phyloP scores from a whole-genome alignment of 2,329 filamentous ascomycete species.

The Nothophoma quercina region DNA sequence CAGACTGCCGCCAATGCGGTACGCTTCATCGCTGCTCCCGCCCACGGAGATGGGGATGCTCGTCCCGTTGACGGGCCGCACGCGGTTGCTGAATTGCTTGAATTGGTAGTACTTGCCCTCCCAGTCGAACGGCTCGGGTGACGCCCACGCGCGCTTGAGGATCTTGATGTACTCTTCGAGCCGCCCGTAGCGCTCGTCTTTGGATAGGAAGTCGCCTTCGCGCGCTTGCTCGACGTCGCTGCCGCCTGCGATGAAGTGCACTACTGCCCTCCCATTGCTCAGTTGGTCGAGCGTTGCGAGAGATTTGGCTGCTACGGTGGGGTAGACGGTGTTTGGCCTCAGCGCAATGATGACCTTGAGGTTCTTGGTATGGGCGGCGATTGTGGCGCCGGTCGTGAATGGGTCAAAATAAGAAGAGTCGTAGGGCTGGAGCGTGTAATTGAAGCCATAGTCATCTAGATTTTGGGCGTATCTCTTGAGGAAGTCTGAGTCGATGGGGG shows the following conservation, averaged over 20 bases:
- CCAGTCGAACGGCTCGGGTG: slow-evolving; percentile 67
- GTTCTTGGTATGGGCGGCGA: slow-evolving; percentile 64
- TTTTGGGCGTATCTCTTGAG: slow-evolving; percentile 64
- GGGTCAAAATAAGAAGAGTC: slow-evolving; percentile 64
- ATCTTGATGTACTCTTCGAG: slow-evolving; percentile 70
- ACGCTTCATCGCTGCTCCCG: slow-evolving; percentile 66
- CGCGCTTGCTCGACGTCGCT: slow-evolving; percentile 67
- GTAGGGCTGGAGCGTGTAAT: slow-evolving; percentile 69
- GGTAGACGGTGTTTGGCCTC: slow-evolving; percentile 68
- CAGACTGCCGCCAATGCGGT: slow-evolving; percentile 65
- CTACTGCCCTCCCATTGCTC: slow-evolving; percentile 64
- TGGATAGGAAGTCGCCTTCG: slow-evolving; percentile 67
- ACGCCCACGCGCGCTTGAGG: slow-evolving; percentile 65
- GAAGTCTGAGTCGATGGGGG: slow-evolving; percentile 63
- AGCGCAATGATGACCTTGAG: slow-evolving; percentile 69
- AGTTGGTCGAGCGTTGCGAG: slow-evolving; percentile 69
- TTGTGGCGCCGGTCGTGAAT: slow-evolving; percentile 66
- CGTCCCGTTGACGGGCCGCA: slow-evolving; percentile 60
- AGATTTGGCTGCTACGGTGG: slow-evolving; percentile 68
- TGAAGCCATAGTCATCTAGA: slow-evolving; percentile 67
- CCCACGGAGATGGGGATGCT: slow-evolving; percentile 66
- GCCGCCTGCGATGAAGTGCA: slow-evolving; percentile 70
- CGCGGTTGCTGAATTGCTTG: slow-evolving; percentile 64
- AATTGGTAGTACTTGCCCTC: slow-evolving; percentile 67
- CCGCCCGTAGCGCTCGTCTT: slow-evolving; percentile 65